Percentiles rank a stretch among this genome's conserved stretches.
Conservation (phyloP, 148 eudicot genomes). For the Rhododendron kiyosumense region DNA sequence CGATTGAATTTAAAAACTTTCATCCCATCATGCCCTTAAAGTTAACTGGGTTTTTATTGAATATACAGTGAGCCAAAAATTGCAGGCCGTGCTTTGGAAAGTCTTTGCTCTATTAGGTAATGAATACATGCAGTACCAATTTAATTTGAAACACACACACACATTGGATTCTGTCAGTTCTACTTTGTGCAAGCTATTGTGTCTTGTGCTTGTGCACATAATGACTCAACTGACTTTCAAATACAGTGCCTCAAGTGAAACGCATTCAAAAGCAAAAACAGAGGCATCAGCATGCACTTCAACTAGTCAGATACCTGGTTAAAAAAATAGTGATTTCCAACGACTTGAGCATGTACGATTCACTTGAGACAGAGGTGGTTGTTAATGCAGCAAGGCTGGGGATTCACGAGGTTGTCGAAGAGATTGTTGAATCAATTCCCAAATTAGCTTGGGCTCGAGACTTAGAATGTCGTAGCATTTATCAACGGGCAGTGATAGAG, state of each 20-base stretch:
- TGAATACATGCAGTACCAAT: too few relatives aligned
- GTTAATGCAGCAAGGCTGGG: constrained; percentile 20
- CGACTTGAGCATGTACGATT: neutral
- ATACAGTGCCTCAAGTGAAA: constrained; percentile 14
- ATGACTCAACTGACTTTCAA: too few relatives aligned
- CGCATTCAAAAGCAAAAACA: constrained; percentile 1
- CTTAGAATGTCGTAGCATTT: constrained; percentile 1
- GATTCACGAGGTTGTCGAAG: constrained; percentile 21
- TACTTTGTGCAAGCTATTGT: too few relatives aligned
- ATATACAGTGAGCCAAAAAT: too few relatives aligned
- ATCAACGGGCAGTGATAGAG: constrained; percentile 23
- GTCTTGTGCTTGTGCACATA: too few relatives aligned
- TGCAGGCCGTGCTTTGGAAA: too few relatives aligned
- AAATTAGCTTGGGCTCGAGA: constrained; percentile 26
- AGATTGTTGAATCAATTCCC: constrained; percentile 14
- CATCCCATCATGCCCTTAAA: neutral
- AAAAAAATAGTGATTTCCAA: neutral
- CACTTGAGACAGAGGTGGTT: neutral
- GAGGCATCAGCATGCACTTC: constrained; percentile 9
- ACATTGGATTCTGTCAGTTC: too few relatives aligned
- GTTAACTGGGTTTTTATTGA: neutral
- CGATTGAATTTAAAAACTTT: too few relatives aligned
- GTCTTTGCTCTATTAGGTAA: too few relatives aligned
- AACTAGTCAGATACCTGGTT: constrained; percentile 20
- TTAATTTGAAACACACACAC: too few relatives aligned